Evolutionary conservation across 2,329 filamentous ascomycete genomes (phyloP), one percentile per base, ranked within the genome.

Genomic region (Phialophora verrucosa): DNA sequence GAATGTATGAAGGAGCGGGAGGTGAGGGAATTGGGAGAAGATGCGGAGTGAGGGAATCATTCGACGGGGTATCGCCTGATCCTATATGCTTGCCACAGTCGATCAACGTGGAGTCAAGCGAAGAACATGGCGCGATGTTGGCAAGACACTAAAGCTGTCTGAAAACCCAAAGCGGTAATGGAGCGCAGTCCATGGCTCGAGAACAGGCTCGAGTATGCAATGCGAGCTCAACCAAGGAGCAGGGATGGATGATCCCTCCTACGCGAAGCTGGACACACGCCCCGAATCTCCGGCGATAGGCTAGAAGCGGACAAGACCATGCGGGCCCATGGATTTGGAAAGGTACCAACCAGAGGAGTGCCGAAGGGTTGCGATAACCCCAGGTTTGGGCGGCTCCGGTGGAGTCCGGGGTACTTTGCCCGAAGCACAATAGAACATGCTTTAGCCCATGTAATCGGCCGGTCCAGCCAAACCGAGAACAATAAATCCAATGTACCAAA

Each of bases 351-450:
- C 49, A 61, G 59, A 35, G 29, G 59, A 61, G 29, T 61, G 59
- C 59, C 59, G 59, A 53, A 44, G 49, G 29, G 59, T 51, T 23
- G 59, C 53, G 10, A 31, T 61, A 51, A 61, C 59, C 59, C 59
- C 59, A 61, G 59, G 31, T 61, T 53, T 61, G 59, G 31, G 49
- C 14, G 6, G 5, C 47, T 53, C 59, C 32, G 59, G 59, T 53
- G 59, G 59, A 61, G 59, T 61, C 59, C 47, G 59, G 59, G 59
- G 59, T 61, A 53, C 29, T 42, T 61, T 53, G 47, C 58, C 58
- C 47, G 47, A 61, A 61, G 47, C 23, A 61, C 32, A 27, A 51
- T 61, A 61, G 59, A 51, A 14, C 32, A 49, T 61, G 59, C 59
- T 61, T 61, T 61, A 61, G 59, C 38, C 20, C 25, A 27, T 2